Evolutionary conservation across 805 yeast genomes (phyloP), one percentile per base, ranked within the genome.

Genomic region (Candida michaelii): DNA sequence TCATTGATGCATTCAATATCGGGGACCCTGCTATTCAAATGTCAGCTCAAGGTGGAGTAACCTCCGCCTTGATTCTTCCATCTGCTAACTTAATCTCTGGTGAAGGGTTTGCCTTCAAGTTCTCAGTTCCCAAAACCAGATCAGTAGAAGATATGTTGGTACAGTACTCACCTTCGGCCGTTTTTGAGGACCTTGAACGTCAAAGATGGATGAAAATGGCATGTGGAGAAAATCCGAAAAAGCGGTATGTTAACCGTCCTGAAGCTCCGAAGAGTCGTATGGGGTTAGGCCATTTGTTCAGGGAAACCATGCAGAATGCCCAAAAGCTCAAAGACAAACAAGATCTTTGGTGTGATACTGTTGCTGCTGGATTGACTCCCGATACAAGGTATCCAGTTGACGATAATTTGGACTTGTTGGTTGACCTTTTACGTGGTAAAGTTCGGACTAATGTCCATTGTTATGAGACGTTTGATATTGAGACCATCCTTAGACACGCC

Each of bases 191-290:
- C 14, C 5, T 24, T 6, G 31, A 21, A 19, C 5, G 37, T n/a
- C 37, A 31, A 16, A 24, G 43, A 17, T 40, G 43, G 43, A 33
- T 40, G 43, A 40, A 40, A 16, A 40, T 40, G 43, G 43, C 43
- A 5, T 38, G 41, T 30, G 41, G 41, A 17, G 41, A 38, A 16
- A 38, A 38, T 25, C 42, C 42, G 5, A 39, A 39, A 21, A 30
- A 32, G 16, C 29, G 42, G 17, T 39, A 27, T 30, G 31, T 16
- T 24, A 14, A 11, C 30, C 14, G 42, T 9, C 42, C 42, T 7
- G 37, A 32, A 14, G 42, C 37, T 16, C 37, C 42, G 8, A 39
- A 39, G 23, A 39, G 35, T 24, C 16, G 42, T 11, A 39, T 39
- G 42, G 42, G 42, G 11, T 15, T 39, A 18, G 42, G 37, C 12